Evolutionary conservation across 2,329 filamentous ascomycete species (phyloP), one percentile per base, ranked within the genome.

Genomic region (Pseudogymnoascus sp.): DNA sequence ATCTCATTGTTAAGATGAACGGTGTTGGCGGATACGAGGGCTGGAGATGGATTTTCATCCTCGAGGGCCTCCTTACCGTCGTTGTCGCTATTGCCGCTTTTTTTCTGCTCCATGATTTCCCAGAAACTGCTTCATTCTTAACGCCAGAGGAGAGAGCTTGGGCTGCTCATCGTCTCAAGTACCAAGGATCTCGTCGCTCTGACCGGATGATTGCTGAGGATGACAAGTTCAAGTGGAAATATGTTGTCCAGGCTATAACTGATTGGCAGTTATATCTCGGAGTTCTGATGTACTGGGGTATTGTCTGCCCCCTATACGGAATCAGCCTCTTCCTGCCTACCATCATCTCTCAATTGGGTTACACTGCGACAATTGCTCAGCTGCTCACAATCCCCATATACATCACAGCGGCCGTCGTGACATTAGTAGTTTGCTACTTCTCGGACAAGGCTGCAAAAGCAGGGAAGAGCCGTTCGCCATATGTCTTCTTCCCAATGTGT

Each of bases 31-130:
- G 76, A 0, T 67, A 77, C 0, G 69, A 70, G 3, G 77, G 78
- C 13, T 81, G 77, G 78, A 72, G 76, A 62, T 82, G 79, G 73
- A 91, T 93, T 67, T 72, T 93, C 72, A 88, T 92, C 63, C 75
- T 90, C 3, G 86, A 89, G 71, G 15, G 85, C 3, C 74, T 92
- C 13, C 61, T 65, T 60, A 78, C 78, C 3, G 71, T 79, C 0
- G 31, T 69, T 18, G 66, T 78, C 6, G 73, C 71, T 1, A 58
- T 74, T 60, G 63, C 69, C 33, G 64, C 66, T 7, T 78, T 77
- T 69, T 77, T 77, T 68, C 75, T 81, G 66, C 72, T 83, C 3
- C 76, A 79, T 15, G 78, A 80, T 67, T 76, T 76, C 58, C 75
- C 77, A 0, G 69, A 71, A 15, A 76, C 68, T 3, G 74, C 77